Evolutionary conservation across 768 basidiomycete species (phyloP).

Genomic region (Mycena crocata): DNA sequence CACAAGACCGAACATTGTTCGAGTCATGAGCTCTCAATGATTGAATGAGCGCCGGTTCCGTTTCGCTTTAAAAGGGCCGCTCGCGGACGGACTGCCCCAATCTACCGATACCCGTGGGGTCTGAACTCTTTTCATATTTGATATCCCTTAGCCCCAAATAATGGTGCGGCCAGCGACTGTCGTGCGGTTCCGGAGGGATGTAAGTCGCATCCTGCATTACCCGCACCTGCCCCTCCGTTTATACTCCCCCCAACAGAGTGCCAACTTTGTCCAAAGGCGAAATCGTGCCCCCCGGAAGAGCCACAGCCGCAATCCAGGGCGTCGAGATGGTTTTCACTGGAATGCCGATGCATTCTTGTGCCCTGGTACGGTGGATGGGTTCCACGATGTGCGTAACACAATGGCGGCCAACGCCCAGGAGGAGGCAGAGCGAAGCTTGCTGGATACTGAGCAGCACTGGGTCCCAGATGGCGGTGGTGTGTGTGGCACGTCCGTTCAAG

Average conservation of each 20-base stretch:
- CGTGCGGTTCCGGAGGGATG: too few relatives aligned
- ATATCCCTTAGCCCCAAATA: background rate
- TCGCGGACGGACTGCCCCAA: background rate
- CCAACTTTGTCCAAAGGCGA: background rate
- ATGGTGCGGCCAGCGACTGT: background rate
- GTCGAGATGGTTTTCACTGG: background rate
- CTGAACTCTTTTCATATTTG: background rate
- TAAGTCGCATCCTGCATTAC: too few relatives aligned
- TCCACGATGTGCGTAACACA: background rate
- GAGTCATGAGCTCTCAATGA: background rate
- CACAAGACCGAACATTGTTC: background rate
- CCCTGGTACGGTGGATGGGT: background rate
- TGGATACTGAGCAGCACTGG: too few relatives aligned
- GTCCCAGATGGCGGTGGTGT: background rate
- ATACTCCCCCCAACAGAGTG: too few relatives aligned
- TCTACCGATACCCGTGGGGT: background rate
- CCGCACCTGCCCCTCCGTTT: background rate
- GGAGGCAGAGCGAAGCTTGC: background rate
- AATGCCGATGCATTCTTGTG: background rate
- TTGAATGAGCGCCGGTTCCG: background rate
- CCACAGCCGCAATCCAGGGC: background rate
- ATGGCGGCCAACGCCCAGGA: background rate
- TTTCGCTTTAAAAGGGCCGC: background rate
- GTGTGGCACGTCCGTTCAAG: background rate
- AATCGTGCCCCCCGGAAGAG: background rate